Evolutionary conservation across 2,329 filamentous ascomycete genomes (phyloP).

Genomic region (Colletotrichum chlorophyti): DNA sequence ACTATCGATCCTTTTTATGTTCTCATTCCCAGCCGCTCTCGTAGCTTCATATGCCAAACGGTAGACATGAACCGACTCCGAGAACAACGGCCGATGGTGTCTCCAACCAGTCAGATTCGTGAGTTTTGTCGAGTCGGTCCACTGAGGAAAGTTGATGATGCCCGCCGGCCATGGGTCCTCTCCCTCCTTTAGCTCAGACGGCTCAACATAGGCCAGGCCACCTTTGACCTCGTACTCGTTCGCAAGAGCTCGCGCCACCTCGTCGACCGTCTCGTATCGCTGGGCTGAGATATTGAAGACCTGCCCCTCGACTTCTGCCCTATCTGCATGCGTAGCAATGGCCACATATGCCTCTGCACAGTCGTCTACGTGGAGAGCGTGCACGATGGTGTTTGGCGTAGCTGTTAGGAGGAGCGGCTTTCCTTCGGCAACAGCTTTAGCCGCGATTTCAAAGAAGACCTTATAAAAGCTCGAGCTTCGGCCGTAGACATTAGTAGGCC

Average conservation of each 20-base stretch:
- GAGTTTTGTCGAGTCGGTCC: slow-evolving; percentile 50
- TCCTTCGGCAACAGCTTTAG: slow-evolving; percentile 11
- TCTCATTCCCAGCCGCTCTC: slow-evolving; percentile 5
- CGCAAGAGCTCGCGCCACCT: slow-evolving; percentile 46
- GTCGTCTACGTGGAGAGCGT: slow-evolving; percentile 56
- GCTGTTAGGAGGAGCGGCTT: slow-evolving; percentile 40
- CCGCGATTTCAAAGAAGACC: slow-evolving; percentile 44
- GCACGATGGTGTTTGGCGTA: slow-evolving; percentile 47
- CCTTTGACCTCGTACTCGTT: slow-evolving; percentile 46
- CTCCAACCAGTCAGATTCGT: slow-evolving; percentile 47
- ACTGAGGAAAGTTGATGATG: slow-evolving; percentile 47
- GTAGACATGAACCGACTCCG: slow-evolving; percentile 43
- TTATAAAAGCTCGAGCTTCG: slow-evolving; percentile 52
- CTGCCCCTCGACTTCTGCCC: slow-evolving; percentile 42
- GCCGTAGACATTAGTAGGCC: slow-evolving; percentile 56
- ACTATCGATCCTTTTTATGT: not conserved
- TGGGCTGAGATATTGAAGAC: slow-evolving; percentile 53
- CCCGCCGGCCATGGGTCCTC: slow-evolving; percentile 29
- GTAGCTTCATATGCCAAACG: slow-evolving; percentile 46
- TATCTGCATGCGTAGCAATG: slow-evolving; percentile 44
- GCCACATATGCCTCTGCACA: slow-evolving; percentile 55
- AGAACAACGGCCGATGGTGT: slow-evolving; percentile 44
- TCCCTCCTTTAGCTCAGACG: slow-evolving; percentile 22
- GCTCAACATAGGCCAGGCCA: slow-evolving; percentile 36
- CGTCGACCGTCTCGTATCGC: slow-evolving; percentile 50